A percentile compares a stretch with the other conserved stretches of the same genome.
Evolutionary conservation across 225 moss, liverwort and hornwort species (phyloP).

Genomic region (Bryum argenteum): DNA sequence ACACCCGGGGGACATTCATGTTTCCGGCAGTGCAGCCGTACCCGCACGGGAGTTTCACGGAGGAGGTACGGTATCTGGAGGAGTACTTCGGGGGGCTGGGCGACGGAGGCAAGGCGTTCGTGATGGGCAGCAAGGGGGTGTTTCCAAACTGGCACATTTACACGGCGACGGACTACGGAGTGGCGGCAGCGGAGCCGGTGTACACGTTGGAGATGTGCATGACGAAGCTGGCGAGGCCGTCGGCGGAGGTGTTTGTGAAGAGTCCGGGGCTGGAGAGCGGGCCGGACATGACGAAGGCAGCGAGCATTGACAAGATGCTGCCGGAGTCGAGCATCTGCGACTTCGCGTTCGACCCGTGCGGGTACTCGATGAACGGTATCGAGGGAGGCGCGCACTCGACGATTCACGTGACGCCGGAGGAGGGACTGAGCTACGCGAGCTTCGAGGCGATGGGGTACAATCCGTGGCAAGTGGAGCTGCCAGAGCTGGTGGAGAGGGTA

Average conservation of each 20-base stretch:
- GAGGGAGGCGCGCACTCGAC: conserved; percentile 78
- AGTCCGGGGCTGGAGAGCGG: conserved; percentile 44
- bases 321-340: conserved; percentile 69
- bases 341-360: conserved; percentile 83
- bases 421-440: conserved; percentile 80
- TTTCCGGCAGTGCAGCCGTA: conserved; percentile 75
- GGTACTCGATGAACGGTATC: conserved; percentile 88
- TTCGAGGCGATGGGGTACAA: conserved; percentile 90
- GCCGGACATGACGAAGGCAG: conserved; percentile 62
- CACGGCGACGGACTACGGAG: conserved; percentile 52
- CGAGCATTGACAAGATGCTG: conserved; percentile 58
- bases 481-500: conserved; percentile 49
- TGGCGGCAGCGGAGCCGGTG: conserved; percentile 28
- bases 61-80: conserved; percentile 76
- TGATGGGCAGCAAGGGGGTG: conserved; percentile 65
- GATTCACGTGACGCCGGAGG: conserved; percentile 85
- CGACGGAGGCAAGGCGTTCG: conserved; percentile 65
- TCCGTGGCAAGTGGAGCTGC: conserved; percentile 56
- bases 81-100: conserved; percentile 69
- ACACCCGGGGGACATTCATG: conserved; percentile 81
- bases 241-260: conserved; percentile 61
- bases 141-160: conserved; percentile 85
- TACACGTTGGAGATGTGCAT: conserved; percentile 88
- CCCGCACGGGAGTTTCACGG: conserved; percentile 71
- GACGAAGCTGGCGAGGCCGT: conserved; percentile 60